Percentiles rank a stretch among this genome's conserved stretches.
Conservation (phyloP, 2,329 filamentous ascomycete species). For the Phyllosticta citriasiana region DNA sequence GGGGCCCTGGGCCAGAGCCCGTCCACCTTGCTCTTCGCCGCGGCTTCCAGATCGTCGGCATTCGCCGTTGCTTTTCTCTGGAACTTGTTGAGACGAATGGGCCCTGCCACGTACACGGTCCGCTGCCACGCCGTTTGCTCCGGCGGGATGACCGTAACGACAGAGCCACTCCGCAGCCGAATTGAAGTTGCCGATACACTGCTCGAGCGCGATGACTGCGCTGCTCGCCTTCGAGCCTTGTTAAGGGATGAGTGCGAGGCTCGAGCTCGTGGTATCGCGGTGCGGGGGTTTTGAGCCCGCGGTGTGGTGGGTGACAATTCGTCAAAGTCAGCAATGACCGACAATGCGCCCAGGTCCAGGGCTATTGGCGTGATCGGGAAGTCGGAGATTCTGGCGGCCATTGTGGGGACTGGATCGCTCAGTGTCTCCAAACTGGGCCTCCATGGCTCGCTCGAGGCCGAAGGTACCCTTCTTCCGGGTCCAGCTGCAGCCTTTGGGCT, state of each 20-base stretch:
- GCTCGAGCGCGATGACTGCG: neutral
- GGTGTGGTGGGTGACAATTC: neutral
- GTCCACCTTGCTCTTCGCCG: neutral
- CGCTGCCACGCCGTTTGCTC: slow-evolving; percentile 25
- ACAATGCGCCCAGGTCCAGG: slow-evolving; percentile 3
- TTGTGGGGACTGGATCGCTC: neutral
- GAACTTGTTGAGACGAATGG: slow-evolving; percentile 29
- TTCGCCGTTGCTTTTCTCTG: neutral
- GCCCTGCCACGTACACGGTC: slow-evolving; percentile 32
- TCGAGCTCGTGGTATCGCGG: slow-evolving; percentile 2
- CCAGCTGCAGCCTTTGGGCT: neutral
- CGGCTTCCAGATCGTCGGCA: neutral
- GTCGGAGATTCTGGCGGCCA: slow-evolving; percentile 11
- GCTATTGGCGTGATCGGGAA: slow-evolving; percentile 14
- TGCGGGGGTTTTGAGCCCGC: neutral
- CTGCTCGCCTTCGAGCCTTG: neutral
- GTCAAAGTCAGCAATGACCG: slow-evolving; percentile 3
- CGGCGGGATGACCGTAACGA: slow-evolving; percentile 24
- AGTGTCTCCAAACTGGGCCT: slow-evolving; percentile 1
- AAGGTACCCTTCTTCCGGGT: neutral
- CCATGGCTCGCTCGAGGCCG: slow-evolving; percentile 1
- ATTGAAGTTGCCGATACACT: slow-evolving; percentile 3
- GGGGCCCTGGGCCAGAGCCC: neutral
- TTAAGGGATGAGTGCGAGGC: neutral
- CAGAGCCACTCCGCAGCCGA: slow-evolving; percentile 21